Evolutionary conservation across 192 early-diverging fungal species (phyloP).

Genomic region (Rhizophagus prolifer): DNA sequence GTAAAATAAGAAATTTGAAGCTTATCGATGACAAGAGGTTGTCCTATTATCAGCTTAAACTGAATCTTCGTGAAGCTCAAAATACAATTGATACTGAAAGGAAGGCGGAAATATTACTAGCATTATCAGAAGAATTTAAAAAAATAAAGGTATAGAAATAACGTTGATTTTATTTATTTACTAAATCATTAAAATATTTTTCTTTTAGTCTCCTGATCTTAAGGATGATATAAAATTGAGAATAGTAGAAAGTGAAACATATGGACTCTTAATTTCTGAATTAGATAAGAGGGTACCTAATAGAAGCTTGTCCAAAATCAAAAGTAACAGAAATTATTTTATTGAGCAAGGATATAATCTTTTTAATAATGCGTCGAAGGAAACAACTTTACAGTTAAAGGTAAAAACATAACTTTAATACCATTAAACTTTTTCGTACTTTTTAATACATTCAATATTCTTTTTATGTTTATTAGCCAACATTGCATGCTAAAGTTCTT

Average conservation of each 20-base stretch:
- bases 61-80: conserved; percentile 28
- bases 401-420: not conserved
- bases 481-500: not conserved
- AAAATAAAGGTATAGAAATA: not conserved
- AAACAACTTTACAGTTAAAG: not conserved
- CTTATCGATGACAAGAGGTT: conserved; percentile 32
- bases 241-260: conserved; percentile 35
- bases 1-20: conserved; percentile 33
- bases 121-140: conserved; percentile 30
- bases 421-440: not conserved
- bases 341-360: conserved; percentile 1
- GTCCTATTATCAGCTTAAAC: conserved; percentile 32
- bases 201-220: not conserved
- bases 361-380: not conserved
- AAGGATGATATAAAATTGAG: conserved; percentile 22
- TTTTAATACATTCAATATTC: not conserved
- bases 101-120: conserved; percentile 27
- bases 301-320: not conserved
- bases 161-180: not conserved
- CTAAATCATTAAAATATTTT: not conserved
- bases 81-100: conserved; percentile 11
- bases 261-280: conserved; percentile 20
- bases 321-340: not conserved
- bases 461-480: not conserved
- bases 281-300: not conserved